phyloP scores from a whole-genome alignment of 768 basidiomycete species.

The Calocera cornea region DNA sequence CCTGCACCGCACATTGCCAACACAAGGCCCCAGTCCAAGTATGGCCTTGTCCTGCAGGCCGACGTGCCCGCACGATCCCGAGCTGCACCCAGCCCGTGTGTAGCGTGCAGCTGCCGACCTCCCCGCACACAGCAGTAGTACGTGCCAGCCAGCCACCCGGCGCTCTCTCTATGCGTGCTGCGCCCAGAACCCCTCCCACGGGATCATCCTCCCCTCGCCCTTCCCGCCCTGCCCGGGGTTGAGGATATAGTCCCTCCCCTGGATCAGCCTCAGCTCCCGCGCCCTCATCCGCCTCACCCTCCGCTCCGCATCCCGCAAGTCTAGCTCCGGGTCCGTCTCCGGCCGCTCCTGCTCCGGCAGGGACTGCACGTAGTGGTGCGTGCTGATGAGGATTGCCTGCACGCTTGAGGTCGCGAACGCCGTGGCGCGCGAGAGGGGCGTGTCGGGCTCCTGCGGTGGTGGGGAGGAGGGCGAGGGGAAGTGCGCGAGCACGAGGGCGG shows the following conservation, averaged over 20 bases:
- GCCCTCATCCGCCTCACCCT: slow-evolving; percentile 62
- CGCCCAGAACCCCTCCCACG: slow-evolving; percentile 12
- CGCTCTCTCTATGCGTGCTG: neutral
- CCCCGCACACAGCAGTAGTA: no score
- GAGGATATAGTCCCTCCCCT: slow-evolving; percentile 52
- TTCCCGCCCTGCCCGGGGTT: slow-evolving; percentile 9
- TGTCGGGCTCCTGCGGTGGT: slow-evolving; percentile 16
- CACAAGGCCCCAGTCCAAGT: no score
- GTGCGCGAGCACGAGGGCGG: slow-evolving; percentile 76
- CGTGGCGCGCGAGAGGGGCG: slow-evolving; percentile 44
- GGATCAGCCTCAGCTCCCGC: slow-evolving; percentile 72
- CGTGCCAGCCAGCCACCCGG: no score
- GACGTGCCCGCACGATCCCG: no score
- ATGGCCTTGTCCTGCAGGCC: no score
- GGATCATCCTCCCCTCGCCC: slow-evolving; percentile 4
- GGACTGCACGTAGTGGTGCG: slow-evolving; percentile 40
- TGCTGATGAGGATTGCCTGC: slow-evolving; percentile 53
- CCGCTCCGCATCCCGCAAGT: slow-evolving; percentile 48
- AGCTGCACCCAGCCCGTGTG: no score
- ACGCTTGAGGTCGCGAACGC: slow-evolving; percentile 61
- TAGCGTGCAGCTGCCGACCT: no score
- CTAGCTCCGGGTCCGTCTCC: slow-evolving; percentile 66
- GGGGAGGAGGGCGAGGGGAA: slow-evolving; percentile 27
- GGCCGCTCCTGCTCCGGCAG: slow-evolving; percentile 48
- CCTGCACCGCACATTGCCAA: no score